Conservation (phyloP, 2,329 filamentous ascomycete genomes). For the Ilyonectria robusta region DNA sequence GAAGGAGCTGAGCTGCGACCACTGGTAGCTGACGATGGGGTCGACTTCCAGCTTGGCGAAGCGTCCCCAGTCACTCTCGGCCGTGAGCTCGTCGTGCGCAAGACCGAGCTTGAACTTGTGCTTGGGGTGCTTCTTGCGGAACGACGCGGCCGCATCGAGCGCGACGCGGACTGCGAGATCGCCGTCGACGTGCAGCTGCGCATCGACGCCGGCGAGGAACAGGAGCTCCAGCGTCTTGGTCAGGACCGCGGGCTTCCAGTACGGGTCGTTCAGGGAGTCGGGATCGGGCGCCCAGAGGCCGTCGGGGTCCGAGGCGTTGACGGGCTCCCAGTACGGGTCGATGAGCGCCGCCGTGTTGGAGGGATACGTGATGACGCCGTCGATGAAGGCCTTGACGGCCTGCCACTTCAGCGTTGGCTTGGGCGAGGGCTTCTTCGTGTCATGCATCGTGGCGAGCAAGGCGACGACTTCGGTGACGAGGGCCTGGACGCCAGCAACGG, state of each 20-base stretch:
- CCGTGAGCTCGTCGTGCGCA: constrained; percentile 45
- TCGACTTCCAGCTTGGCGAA: constrained; percentile 46
- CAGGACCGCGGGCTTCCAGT: constrained; percentile 44
- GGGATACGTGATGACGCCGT: constrained; percentile 48
- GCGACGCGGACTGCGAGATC: constrained; percentile 45
- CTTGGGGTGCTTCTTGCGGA: constrained; percentile 37
- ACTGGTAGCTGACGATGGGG: constrained; percentile 46
- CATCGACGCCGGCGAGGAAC: constrained; percentile 40
- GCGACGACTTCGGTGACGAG: constrained; percentile 35
- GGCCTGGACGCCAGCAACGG: constrained; percentile 18
- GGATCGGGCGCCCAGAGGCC: constrained; percentile 38
- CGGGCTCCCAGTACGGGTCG: constrained; percentile 44
- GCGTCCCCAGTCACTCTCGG: constrained; percentile 43
- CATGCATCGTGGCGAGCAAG: constrained; percentile 27
- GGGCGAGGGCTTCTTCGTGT: constrained; percentile 30
- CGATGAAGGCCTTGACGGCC: constrained; percentile 47
- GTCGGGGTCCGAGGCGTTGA: constrained; percentile 35
- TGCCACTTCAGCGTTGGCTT: constrained; percentile 47
- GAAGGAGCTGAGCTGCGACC: constrained; percentile 46
- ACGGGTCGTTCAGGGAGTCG: constrained; percentile 44
- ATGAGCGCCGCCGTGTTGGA: constrained; percentile 47
- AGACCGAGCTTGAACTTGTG: constrained; percentile 43
- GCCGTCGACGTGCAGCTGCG: constrained; percentile 45
- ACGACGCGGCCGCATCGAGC: constrained; percentile 42
- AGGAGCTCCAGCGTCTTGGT: constrained; percentile 42